These are phyloP conservation scores for Malassezia slooffiae DNA, from an alignment of 1,284 basidiomycete genomes.

Conservation along the genomic window DNA sequence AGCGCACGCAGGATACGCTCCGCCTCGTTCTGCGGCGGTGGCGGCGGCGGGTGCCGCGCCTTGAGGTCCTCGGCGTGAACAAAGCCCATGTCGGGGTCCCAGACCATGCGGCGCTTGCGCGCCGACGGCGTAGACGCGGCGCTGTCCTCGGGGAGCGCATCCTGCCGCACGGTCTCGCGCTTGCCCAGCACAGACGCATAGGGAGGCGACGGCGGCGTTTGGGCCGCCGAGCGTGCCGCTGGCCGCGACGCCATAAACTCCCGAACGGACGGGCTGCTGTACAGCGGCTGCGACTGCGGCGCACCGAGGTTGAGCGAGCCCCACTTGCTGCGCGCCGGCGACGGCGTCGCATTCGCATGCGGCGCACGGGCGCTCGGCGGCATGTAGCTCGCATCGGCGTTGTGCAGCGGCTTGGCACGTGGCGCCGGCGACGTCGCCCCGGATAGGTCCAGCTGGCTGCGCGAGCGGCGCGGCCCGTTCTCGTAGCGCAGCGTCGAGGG, in stretches of 20 bases:
- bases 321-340: constrained; percentile 28
- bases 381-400: too few relatives aligned
- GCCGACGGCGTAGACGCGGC: constrained; percentile 1
- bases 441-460: too few relatives aligned
- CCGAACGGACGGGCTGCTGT: not conserved
- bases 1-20: constrained; percentile 47
- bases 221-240: not conserved
- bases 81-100: constrained; percentile 39
- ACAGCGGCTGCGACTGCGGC: constrained; percentile 12
- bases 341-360: constrained; percentile 1
- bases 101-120: constrained; percentile 37
- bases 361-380: not conserved
- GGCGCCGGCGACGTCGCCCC: too few relatives aligned
- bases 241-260: not conserved
- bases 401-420: too few relatives aligned
- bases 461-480: too few relatives aligned
- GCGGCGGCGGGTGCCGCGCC: constrained; percentile 25
- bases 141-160: not conserved
- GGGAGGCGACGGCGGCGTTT: not conserved
- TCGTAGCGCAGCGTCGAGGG: too few relatives aligned
- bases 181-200: constrained; percentile 12
- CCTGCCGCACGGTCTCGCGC: constrained; percentile 3
- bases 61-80: constrained; percentile 35
- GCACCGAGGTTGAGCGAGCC: constrained; percentile 30
- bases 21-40: constrained; percentile 47